Conservation (phyloP, 2,329 filamentous ascomycete genomes). For the Aureobasidium sp. region DNA sequence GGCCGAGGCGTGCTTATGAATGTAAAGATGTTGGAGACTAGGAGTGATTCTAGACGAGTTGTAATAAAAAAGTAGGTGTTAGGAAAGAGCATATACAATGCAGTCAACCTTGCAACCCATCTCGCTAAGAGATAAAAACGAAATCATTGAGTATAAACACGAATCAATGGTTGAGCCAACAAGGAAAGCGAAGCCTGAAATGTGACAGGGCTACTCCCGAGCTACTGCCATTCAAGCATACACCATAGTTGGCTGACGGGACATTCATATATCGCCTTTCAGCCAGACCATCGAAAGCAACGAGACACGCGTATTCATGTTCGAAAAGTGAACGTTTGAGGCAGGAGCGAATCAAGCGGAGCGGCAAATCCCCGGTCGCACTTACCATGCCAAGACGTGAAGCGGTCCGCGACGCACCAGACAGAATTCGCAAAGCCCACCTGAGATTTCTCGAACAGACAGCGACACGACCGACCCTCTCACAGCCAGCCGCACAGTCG, state of each 20-base stretch:
- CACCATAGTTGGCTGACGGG: neutral
- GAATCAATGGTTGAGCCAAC: neutral
- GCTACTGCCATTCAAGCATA: no score
- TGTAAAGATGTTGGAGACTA: neutral
- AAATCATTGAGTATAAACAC: no score
- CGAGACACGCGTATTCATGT: neutral
- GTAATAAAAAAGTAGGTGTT: neutral
- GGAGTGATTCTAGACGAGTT: no score
- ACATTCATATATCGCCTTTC: no score
- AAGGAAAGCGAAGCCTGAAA: neutral
- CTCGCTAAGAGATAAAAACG: no score
- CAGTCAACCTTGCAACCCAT: neutral
- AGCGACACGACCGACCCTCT: constrained; percentile 15
- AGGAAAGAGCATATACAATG: neutral
- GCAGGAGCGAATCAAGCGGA: neutral
- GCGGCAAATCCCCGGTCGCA: constrained; percentile 2
- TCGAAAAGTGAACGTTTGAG: neutral
- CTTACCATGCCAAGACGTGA: neutral
- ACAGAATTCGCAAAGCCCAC: neutral
- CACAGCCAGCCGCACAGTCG: constrained; percentile 17
- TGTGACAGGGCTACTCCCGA: no score
- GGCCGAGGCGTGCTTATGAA: neutral
- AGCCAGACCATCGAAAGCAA: neutral
- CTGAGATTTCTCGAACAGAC: neutral
- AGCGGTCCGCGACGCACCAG: neutral